These are phyloP conservation scores for Geosiphon pyriformis DNA, from an alignment of 192 early-diverging fungal species.

Conservation along the genomic window DNA sequence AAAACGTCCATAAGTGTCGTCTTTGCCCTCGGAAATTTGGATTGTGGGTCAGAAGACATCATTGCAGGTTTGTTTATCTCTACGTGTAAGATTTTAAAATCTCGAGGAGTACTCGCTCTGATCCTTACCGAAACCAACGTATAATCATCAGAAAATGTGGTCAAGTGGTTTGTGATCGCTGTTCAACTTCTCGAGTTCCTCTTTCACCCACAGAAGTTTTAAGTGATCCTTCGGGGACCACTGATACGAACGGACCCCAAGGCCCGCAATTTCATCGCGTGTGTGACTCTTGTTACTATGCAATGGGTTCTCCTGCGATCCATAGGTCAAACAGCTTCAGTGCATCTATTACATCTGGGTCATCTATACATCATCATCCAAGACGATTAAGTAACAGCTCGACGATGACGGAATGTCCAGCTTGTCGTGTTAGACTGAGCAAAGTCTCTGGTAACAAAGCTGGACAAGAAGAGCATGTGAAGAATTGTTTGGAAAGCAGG, in stretches of 20 bases:
- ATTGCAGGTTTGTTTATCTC: slow-evolving; percentile 55
- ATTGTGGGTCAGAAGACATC: slow-evolving; percentile 76
- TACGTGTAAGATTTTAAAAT: no score
- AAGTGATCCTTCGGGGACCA: slow-evolving; percentile 7
- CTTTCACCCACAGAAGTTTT: slow-evolving; percentile 5
- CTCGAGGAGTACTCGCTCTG: no score
- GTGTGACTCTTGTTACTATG: slow-evolving; percentile 3
- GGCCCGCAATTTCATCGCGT: slow-evolving; percentile 11
- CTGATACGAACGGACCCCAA: not conserved
- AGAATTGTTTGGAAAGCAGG: slow-evolving; percentile 51
- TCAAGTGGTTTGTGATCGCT: slow-evolving; percentile 22
- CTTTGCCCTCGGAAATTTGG: slow-evolving; percentile 68
- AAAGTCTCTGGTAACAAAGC: slow-evolving; percentile 36
- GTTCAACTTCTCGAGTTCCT: slow-evolving; percentile 6
- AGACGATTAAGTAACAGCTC: slow-evolving; percentile 41
- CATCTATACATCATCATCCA: not conserved
- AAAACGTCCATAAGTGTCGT: slow-evolving; percentile 59
- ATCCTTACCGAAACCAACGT: no score
- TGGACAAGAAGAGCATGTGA: slow-evolving; percentile 59
- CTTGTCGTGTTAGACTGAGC: slow-evolving; percentile 52
- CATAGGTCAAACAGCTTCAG: slow-evolving; percentile 13
- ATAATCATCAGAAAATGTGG: slow-evolving; percentile 33
- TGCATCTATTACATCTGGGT: not conserved
- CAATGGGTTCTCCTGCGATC: not conserved
- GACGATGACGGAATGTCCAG: slow-evolving; percentile 70